Base-by-base conservation (phyloP, 148 eudicot species). In the Cornus suecica region DNA sequence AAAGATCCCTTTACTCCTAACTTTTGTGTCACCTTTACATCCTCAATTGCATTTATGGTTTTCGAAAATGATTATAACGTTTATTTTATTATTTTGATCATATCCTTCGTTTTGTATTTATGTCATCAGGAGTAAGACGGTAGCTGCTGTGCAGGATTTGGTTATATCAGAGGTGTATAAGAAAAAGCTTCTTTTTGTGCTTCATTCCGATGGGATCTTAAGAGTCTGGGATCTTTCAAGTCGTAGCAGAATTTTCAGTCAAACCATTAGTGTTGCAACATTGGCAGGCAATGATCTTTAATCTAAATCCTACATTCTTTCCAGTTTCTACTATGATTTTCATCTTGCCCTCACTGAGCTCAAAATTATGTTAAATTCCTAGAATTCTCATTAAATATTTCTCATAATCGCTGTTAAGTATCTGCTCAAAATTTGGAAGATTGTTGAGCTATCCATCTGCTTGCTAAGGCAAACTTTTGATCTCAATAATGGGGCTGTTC, bases 171-270 rank as follows among this genome's bases (percentile, higher is more conserved):
- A 84, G 75, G 64, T 93, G 74, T 69, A 83, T 60, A 87, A 89
- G 68, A 90, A 82, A 79, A 88, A 87, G 77, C 79, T 91, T 77
- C 80, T 90, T 67, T 88, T 91, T 85, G 97, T 87, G 77, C 93
- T 95, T 78, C 94, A 93, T 87, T 87, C 93, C 72, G 98, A 93
- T 80, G 98, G 97, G 63, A 78, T 54, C 78, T 61, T 95, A 69
- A 87, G 87, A 71, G 84, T 87, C 26, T 95, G 99, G 99, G 99
- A 95, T 81, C 81, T 90, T 76, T 73, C 70, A 28, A 84, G 88
- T 68, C 87, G 80, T 82, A 72, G 78, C 85, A 95, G 81, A 83
- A 78, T 95, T 78, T 84, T 88, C 78, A 85, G 84, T 77, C 88
- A 90, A 78, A 62, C 86, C 60, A 58, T 90, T 68, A 74, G 80